Evolutionary conservation across 805 yeast species (phyloP), one percentile per base, ranked within the genome.

Genomic region (Ogataea paraovalis): DNA sequence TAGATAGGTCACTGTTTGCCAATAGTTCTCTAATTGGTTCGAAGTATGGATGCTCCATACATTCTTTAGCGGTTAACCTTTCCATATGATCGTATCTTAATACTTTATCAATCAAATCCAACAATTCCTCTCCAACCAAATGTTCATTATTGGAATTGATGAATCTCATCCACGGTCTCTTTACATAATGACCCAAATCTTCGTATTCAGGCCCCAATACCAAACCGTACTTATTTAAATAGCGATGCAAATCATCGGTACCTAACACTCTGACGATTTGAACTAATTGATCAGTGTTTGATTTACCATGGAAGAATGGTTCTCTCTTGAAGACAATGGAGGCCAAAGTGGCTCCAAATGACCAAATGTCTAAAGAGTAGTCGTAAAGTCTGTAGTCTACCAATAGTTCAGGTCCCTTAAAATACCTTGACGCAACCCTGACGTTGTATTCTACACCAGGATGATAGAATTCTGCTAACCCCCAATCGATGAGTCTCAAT

Each of bases 391-490:
- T 86, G 61, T 85, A 82, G 65, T 90, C 91, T 21, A 90, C 89
- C 50, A 91, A 72, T 48, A 91, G 70, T 63, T 91, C 97, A 3
- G 97, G 97, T 3, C 97, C 97, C 67, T 91, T 91, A 67, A 85
- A 91, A 64, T 88, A 89, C 55, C 97, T 72, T 4, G 96, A 87
- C 2, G 97, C 97, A 16, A 91, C 97, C 54, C 97, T 76, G 19
- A 91, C 97, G 61, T 91, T 91, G 61, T 87, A 91, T 59, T 88
- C 96, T 63, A 81, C 85, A 13, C 89, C 89, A 21, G 88, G 82
- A 63, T 91, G 97, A 62, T 90, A 90, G 63, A 88, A 90, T 65
- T 91, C 97, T 8, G 97, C 97, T 44, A 91, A 70, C 7, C 97
- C 97, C 97, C 97, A 91, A 67, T 91, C 97, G 46, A 91, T 90